These are phyloP conservation scores for Eucalyptus pauciflora DNA, from an alignment of 345 rosid genomes.

Conservation along the genomic window DNA sequence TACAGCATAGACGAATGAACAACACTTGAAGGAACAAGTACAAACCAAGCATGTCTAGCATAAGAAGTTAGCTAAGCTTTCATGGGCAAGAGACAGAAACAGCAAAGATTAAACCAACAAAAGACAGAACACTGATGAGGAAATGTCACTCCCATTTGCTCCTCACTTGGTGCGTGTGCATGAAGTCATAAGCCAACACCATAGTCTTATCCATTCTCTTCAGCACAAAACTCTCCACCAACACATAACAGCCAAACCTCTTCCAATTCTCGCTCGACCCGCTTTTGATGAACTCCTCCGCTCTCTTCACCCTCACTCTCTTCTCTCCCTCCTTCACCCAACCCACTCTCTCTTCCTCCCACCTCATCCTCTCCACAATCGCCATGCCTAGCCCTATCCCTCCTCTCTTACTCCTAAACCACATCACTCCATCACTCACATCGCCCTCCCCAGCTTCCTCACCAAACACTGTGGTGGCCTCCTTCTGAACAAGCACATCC, in stretches of 20 bases:
- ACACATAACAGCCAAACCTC: slow-evolving; percentile 29
- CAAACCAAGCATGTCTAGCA: background rate
- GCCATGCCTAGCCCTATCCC: slow-evolving; percentile 25
- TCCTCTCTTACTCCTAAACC: slow-evolving; percentile 11
- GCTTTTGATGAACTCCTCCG: slow-evolving; percentile 4
- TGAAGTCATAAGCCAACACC: slow-evolving; percentile 29
- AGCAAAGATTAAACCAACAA: background rate
- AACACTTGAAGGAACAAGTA: background rate
- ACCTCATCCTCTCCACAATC: slow-evolving; percentile 38
- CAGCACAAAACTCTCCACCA: slow-evolving; percentile 58
- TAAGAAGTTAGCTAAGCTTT: background rate
- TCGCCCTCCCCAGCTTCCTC: background rate
- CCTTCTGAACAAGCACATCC: slow-evolving; percentile 11
- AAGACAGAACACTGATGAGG: background rate
- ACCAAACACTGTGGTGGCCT: slow-evolving; percentile 16
- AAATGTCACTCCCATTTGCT: slow-evolving; percentile 21
- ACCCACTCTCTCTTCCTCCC: slow-evolving; percentile 40
- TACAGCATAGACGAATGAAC: background rate
- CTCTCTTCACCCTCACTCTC: slow-evolving; percentile 7
- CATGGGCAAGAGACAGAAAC: background rate
- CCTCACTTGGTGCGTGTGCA: slow-evolving; percentile 22
- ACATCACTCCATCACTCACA: slow-evolving; percentile 13
- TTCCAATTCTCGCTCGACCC: slow-evolving; percentile 19
- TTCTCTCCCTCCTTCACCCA: slow-evolving; percentile 16
- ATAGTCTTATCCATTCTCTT: slow-evolving; percentile 41